phyloP scores from a whole-genome alignment of 2,329 filamentous ascomycete species.

The Aureobasidium uvarum region DNA sequence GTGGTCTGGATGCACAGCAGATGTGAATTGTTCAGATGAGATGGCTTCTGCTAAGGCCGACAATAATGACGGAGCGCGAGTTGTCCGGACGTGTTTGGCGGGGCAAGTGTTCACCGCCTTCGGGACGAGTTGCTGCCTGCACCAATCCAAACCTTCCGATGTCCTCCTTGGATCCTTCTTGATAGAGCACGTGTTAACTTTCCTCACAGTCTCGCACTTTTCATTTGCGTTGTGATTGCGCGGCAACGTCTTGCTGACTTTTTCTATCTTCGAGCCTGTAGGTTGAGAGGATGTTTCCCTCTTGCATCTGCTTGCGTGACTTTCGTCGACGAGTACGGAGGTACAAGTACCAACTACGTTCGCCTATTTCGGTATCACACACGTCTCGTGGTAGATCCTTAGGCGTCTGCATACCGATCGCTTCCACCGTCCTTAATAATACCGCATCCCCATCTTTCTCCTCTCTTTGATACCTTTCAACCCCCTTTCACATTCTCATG shows the following conservation, averaged over 20 bases:
- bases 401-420: background rate
- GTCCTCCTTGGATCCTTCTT: background rate
- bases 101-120: conserved; percentile 24
- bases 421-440: background rate
- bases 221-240: background rate
- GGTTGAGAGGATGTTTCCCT: background rate
- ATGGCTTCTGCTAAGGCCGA: conserved; percentile 1
- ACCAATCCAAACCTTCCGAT: background rate
- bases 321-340: background rate
- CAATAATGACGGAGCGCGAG: conserved; percentile 19
- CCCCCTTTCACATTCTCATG: background rate
- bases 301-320: conserved; percentile 16
- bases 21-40: background rate
- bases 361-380: background rate
- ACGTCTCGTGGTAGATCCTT: conserved; percentile 19
- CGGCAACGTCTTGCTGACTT: background rate
- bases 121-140: conserved; percentile 12
- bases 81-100: conserved; percentile 15
- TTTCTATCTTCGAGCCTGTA: background rate
- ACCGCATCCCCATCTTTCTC: background rate
- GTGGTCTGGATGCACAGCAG: background rate
- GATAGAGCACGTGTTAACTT: conserved; percentile 4
- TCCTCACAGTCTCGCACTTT: background rate
- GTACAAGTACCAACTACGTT: conserved; percentile 12
- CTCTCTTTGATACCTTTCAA: background rate